Evolutionary conservation across 208 protist genomes (phyloP).

Genomic region (Crithidia bombi): DNA sequence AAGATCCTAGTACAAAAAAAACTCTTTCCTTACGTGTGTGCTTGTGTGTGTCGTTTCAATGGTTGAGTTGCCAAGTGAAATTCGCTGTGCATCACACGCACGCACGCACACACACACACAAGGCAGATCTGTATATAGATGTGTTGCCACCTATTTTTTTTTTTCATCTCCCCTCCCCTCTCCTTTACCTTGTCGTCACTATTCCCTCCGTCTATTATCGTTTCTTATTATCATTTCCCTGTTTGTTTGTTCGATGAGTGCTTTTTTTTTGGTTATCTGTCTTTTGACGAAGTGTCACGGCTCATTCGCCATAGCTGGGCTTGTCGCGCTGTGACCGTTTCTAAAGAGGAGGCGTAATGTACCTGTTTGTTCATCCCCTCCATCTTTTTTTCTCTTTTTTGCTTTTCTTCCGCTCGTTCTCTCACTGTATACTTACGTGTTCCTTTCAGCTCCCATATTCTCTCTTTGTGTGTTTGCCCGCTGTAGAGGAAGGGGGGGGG

Average conservation of each 20-base stretch:
- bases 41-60: no score
- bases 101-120: no score
- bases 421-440: background rate
- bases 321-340: conserved; percentile 8
- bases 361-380: background rate
- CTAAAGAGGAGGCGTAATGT: background rate
- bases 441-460: background rate
- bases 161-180: background rate
- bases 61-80: no score
- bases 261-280: background rate
- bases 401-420: no score
- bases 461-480: conserved; percentile 10
- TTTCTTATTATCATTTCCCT: conserved; percentile 4
- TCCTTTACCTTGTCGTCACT: conserved; percentile 13
- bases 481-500: no score
- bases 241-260: no score
- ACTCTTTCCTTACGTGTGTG: no score
- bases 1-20: no score
- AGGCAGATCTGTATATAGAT: background rate
- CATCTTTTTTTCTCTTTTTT: conserved; percentile 6
- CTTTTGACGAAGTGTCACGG: background rate
- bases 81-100: no score
- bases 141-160: background rate
- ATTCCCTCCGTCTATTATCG: conserved; percentile 10
- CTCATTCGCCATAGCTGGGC: conserved; percentile 4